Percentiles rank a stretch among this genome's conserved stretches.
Conservation (phyloP, 306 rosid species). For the Fragaria nilgerrensis region DNA sequence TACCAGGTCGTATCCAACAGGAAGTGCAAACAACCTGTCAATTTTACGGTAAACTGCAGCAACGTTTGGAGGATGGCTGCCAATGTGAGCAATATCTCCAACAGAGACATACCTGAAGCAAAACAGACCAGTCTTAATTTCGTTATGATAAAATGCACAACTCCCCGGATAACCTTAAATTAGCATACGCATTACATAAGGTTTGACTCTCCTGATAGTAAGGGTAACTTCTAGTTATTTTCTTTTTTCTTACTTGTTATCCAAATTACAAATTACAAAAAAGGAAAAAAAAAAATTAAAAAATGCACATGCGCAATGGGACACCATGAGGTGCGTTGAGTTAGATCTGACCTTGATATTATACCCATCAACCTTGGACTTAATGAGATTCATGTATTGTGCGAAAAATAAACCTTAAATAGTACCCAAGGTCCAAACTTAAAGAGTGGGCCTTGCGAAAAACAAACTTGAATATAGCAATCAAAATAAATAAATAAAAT, state of each 20-base stretch:
- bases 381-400: not conserved
- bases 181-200: not conserved
- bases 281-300: not conserved
- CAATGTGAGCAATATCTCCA: constrained; percentile 89
- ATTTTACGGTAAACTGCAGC: constrained; percentile 82
- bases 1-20: constrained; percentile 93
- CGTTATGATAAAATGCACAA: constrained; percentile 8
- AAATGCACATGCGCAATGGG: not conserved
- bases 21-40: constrained; percentile 65
- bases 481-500: not conserved
- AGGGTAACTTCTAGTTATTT: not conserved
- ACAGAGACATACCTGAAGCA: constrained; percentile 58
- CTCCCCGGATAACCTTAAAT: not conserved
- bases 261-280: not conserved
- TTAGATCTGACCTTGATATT: not conserved
- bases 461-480: not conserved
- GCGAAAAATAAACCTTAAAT: not conserved
- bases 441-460: not conserved
- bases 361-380: not conserved
- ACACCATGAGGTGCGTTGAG: not conserved
- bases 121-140: constrained; percentile 9
- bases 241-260: not conserved
- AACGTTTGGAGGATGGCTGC: constrained; percentile 89
- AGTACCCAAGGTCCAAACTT: not conserved
- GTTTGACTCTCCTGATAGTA: not conserved